These are phyloP conservation scores for Eremochloa ophiuroides DNA, from an alignment of 176 grass and related monocot genomes.

Conservation along the genomic window DNA sequence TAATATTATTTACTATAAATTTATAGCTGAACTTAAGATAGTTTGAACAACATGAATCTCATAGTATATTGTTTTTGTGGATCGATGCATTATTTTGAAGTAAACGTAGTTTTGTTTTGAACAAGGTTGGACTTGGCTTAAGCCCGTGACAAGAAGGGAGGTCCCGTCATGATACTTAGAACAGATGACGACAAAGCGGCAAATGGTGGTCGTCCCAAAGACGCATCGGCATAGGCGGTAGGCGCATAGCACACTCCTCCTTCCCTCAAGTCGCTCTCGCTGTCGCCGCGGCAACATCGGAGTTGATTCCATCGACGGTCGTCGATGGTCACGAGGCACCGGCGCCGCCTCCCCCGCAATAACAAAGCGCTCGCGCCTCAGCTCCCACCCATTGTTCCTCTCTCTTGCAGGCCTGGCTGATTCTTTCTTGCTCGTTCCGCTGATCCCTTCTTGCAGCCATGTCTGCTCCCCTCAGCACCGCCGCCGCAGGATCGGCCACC, in stretches of 20 bases:
- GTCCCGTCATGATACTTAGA: neutral
- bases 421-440: neutral
- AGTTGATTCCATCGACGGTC: slow-evolving; percentile 1
- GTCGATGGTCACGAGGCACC: slow-evolving; percentile 31
- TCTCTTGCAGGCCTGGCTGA: neutral
- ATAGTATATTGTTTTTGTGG: too few species aligned
- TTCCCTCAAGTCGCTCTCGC: neutral
- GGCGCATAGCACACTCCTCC: neutral
- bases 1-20: too few species aligned
- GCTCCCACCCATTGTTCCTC: neutral
- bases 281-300: neutral
- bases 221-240: neutral
- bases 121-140: too few species aligned
- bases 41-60: too few species aligned
- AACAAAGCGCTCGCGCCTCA: slow-evolving; percentile 22
- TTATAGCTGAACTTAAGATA: too few species aligned
- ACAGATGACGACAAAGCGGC: neutral
- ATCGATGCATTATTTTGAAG: too few species aligned
- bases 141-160: too few species aligned
- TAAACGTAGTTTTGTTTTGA: too few species aligned
- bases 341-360: neutral
- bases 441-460: slow-evolving; percentile 6
- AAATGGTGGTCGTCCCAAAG: slow-evolving; percentile 10
- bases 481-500: slow-evolving; percentile 15
- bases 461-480: neutral